Conservation (phyloP, 1,139 yeast genomes). For the Geotrichum klebahnii region DNA sequence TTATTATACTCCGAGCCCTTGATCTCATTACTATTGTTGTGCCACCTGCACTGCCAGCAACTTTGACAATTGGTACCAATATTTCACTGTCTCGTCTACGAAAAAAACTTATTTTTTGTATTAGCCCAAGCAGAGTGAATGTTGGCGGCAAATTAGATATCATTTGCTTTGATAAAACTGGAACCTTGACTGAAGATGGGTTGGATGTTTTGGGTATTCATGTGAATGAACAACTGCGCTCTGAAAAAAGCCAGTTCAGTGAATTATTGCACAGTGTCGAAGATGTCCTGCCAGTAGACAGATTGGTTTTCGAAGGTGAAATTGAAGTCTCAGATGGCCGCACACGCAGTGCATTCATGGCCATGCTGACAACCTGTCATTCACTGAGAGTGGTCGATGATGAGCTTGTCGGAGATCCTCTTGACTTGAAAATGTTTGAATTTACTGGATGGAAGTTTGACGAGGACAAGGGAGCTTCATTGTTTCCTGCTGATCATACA, state of each 20-base stretch:
- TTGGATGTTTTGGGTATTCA: conserved; percentile 88
- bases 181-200: conserved; percentile 95
- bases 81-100: conserved; percentile 80
- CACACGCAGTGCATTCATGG: conserved; percentile 22
- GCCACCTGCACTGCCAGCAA: conserved; percentile 98
- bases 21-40: conserved; percentile 94
- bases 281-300: conserved; percentile 26
- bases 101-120: conserved; percentile 69
- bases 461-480: conserved; percentile 52
- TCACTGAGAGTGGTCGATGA: conserved; percentile 74
- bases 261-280: conserved; percentile 43
- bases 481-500: conserved; percentile 41
- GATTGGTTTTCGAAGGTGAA: conserved; percentile 3
- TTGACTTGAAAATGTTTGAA: conserved; percentile 88
- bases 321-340: conserved; percentile 17
- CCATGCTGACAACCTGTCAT: conserved; percentile 77
- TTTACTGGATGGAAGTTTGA: conserved; percentile 73
- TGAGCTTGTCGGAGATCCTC: conserved; percentile 85
- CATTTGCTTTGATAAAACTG: conserved; percentile 92
- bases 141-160: conserved; percentile 91
- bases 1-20: conserved; percentile 81
- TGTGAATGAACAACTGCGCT: conserved; percentile 17
- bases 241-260: conserved; percentile 45
- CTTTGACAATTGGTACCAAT: conserved; percentile 91
- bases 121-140: conserved; percentile 88